Percentiles rank a stretch among this genome's conserved stretches.
Evolutionary conservation across 495 filamentous ascomycete species (phyloP).

Genomic region (Daldinia caldariorum): DNA sequence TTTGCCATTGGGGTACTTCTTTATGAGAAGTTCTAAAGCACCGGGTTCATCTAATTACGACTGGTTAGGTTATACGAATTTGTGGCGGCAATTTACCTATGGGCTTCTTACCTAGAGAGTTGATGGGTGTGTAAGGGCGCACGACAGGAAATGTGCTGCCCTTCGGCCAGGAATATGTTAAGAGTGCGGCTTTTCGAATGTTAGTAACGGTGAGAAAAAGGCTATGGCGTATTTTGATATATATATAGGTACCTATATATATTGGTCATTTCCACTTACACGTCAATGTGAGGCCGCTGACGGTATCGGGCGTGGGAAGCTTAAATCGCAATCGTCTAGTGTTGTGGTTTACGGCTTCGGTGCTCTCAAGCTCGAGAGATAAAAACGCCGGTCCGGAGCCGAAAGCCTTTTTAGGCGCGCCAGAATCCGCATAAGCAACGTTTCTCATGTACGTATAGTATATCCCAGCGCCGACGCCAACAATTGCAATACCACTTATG

Average conservation of each 20-base stretch:
- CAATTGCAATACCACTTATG: slow-evolving; percentile 24
- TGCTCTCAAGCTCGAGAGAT: slow-evolving; percentile 58
- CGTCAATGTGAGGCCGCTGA: slow-evolving; percentile 63
- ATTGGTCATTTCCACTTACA: slow-evolving; percentile 61
- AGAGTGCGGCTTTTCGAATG: slow-evolving; percentile 58
- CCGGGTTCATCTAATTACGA: slow-evolving; percentile 59
- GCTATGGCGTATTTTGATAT: neutral
- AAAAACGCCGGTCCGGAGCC: slow-evolving; percentile 47
- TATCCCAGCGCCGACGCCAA: slow-evolving; percentile 34
- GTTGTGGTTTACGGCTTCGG: slow-evolving; percentile 70
- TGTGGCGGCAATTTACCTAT: neutral
- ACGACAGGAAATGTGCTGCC: slow-evolving; percentile 63
- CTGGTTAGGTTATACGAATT: slow-evolving; percentile 2
- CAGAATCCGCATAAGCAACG: slow-evolving; percentile 41
- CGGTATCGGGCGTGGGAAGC: slow-evolving; percentile 60
- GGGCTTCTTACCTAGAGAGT: slow-evolving; percentile 56
- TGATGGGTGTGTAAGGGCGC: slow-evolving; percentile 70
- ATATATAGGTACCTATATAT: too few species aligned
- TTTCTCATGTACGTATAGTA: slow-evolving; percentile 40
- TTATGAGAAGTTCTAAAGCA: slow-evolving; percentile 68
- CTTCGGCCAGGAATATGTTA: slow-evolving; percentile 64
- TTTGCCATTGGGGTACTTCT: slow-evolving; percentile 71
- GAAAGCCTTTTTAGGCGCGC: slow-evolving; percentile 38
- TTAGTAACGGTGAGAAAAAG: slow-evolving; percentile 9
- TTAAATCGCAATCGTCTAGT: slow-evolving; percentile 72